phyloP scores from a whole-genome alignment of 2,329 filamentous ascomycete species.

The Aspergillus glaucus region DNA sequence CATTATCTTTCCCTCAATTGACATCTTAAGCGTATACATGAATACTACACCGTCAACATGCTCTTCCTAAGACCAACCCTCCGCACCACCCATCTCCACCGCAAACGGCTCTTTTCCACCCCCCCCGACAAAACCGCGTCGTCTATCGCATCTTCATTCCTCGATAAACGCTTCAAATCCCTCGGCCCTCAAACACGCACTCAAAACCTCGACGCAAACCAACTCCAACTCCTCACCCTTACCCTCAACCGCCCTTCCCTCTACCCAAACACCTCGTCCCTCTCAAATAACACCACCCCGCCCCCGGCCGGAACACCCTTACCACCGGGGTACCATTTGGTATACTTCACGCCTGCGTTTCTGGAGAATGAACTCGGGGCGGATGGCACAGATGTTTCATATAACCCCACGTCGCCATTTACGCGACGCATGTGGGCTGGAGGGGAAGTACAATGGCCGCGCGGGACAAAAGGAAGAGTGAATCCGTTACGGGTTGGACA shows the following conservation, averaged over 20 bases:
- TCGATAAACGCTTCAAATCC: slow-evolving; percentile 37
- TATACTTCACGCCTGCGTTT: slow-evolving; percentile 56
- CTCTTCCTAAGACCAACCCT: background rate
- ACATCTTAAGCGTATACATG: background rate
- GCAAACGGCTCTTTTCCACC: slow-evolving; percentile 1
- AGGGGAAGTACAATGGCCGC: slow-evolving; percentile 51
- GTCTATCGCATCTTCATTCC: slow-evolving; percentile 35
- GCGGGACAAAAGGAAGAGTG: slow-evolving; percentile 18
- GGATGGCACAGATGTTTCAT: slow-evolving; percentile 57
- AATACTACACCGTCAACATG: background rate
- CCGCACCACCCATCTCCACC: background rate
- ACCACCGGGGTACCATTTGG: slow-evolving; percentile 56
- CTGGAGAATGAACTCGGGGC: slow-evolving; percentile 49
- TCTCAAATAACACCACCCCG: slow-evolving; percentile 34
- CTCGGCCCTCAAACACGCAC: slow-evolving; percentile 37
- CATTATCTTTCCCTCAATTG: background rate
- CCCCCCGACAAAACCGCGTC: slow-evolving; percentile 18
- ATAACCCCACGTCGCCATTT: slow-evolving; percentile 55
- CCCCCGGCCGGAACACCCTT: slow-evolving; percentile 41
- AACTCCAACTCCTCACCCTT: slow-evolving; percentile 56
- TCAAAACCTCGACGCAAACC: slow-evolving; percentile 56
- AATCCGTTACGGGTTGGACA: slow-evolving; percentile 50
- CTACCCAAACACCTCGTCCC: slow-evolving; percentile 31
- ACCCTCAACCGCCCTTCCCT: slow-evolving; percentile 50
- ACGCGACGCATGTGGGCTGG: slow-evolving; percentile 64